Evolutionary conservation across 164 flowering plant species (phyloP).

Genomic region (Liriodendron chinense): DNA sequence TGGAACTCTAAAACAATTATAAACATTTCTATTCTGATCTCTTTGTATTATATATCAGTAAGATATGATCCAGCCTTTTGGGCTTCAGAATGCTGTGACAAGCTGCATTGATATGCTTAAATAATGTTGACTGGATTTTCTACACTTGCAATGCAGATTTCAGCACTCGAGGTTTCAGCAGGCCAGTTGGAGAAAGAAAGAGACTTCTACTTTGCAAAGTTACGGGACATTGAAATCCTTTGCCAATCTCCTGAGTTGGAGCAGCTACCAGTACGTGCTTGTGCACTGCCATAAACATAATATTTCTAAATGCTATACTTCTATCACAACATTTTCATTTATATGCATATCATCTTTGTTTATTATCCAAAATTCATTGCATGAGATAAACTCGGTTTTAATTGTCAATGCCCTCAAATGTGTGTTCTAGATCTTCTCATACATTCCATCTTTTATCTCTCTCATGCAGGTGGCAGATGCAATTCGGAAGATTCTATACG

Average conservation of each 20-base stretch:
- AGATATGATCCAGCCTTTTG: background rate
- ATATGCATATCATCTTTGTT: too few relatives aligned
- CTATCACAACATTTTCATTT: too few relatives aligned
- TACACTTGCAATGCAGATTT: conserved; percentile 35
- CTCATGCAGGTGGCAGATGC: conserved; percentile 60
- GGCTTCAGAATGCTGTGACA: background rate
- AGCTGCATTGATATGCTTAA: background rate
- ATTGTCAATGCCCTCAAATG: too few relatives aligned
- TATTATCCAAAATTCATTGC: too few relatives aligned
- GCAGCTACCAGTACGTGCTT: conserved; percentile 51
- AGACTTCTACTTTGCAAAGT: conserved; percentile 80
- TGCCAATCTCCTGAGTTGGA: conserved; percentile 75
- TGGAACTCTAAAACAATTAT: background rate
- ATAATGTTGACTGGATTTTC: background rate
- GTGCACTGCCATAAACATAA: background rate
- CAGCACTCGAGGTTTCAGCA: conserved; percentile 70
- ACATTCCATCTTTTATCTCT: background rate
- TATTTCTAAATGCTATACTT: background rate
- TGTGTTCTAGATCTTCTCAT: too few relatives aligned
- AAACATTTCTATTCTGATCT: too few relatives aligned
- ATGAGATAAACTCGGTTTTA: too few relatives aligned
- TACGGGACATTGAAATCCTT: conserved; percentile 82
- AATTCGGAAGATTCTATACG: conserved; percentile 69
- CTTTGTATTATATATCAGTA: background rate
- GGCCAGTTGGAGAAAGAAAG: conserved; percentile 80